Conservation (phyloP, 1,284 basidiomycete genomes). For the Sporisorium graminicola region DNA sequence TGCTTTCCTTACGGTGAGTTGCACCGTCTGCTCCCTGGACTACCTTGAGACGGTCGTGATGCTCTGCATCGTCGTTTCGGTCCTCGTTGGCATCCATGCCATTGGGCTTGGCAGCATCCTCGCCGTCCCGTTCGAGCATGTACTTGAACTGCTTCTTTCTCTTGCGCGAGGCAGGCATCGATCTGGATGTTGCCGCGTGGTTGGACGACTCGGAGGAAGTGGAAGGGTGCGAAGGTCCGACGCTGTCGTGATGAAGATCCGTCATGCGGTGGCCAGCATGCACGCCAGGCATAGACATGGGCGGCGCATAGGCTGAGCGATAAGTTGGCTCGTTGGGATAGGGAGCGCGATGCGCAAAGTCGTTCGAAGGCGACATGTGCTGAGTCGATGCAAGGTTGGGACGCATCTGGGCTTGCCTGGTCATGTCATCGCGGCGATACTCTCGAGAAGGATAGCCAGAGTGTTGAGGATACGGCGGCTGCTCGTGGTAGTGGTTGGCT, state of each 20-base stretch:
- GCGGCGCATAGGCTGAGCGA: slow-evolving; percentile 3
- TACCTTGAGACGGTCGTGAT: slow-evolving; percentile 6
- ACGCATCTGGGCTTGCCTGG: neutral
- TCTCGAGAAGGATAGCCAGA: neutral
- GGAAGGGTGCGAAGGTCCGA: neutral
- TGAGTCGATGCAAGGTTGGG: slow-evolving; percentile 8
- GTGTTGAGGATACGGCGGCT: slow-evolving; percentile 12
- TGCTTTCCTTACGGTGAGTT: slow-evolving; percentile 27
- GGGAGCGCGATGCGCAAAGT: slow-evolving; percentile 2
- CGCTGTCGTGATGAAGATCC: neutral
- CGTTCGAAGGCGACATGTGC: slow-evolving; percentile 13
- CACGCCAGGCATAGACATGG: neutral
- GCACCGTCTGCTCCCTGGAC: neutral
- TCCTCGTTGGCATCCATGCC: slow-evolving; percentile 10
- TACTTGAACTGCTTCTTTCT: slow-evolving; percentile 57
- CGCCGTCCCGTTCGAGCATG: slow-evolving; percentile 34
- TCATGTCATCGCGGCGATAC: slow-evolving; percentile 6
- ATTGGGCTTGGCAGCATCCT: slow-evolving; percentile 11
- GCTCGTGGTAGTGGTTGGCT: neutral
- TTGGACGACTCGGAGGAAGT: slow-evolving; percentile 8
- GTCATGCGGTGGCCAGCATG: slow-evolving; percentile 4
- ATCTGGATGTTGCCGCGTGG: neutral
- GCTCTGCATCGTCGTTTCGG: slow-evolving; percentile 6
- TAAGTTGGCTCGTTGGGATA: slow-evolving; percentile 1
- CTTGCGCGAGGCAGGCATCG: slow-evolving; percentile 18